Conservation (phyloP, 2,329 filamentous ascomycete species). For the Epichloe bromicola region DNA sequence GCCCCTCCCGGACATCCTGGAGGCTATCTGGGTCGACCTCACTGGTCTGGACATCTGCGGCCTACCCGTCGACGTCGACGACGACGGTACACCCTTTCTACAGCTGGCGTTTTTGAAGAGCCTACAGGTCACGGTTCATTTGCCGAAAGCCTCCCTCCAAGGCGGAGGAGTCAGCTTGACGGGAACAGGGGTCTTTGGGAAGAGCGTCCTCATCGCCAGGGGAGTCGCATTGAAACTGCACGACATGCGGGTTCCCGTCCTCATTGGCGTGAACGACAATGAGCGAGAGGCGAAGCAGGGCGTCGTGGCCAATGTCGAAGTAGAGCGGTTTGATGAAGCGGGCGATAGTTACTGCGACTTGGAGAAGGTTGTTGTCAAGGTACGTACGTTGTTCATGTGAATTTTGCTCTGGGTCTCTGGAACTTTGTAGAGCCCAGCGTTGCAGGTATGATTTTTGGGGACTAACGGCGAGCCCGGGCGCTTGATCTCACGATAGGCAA, state of each 20-base stretch:
- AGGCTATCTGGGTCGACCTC: slow-evolving; percentile 20
- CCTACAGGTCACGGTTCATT: slow-evolving; percentile 37
- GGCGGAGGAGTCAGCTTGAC: slow-evolving; percentile 46
- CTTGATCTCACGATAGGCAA: slow-evolving; percentile 24
- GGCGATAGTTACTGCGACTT: slow-evolving; percentile 40
- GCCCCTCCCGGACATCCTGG: slow-evolving; percentile 16
- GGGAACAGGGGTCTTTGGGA: slow-evolving; percentile 27
- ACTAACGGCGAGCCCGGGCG: neutral
- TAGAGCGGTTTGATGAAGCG: slow-evolving; percentile 37
- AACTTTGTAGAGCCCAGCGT: too few species aligned
- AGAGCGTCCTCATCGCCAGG: slow-evolving; percentile 12
- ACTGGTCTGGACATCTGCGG: slow-evolving; percentile 13
- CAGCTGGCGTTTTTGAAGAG: slow-evolving; percentile 24
- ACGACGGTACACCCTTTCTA: slow-evolving; percentile 16
- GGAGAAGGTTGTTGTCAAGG: slow-evolving; percentile 49
- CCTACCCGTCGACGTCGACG: neutral
- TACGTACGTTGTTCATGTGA: slow-evolving; percentile 24
- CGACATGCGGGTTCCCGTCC: slow-evolving; percentile 47
- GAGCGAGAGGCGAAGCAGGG: slow-evolving; percentile 56
- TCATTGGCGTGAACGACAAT: slow-evolving; percentile 62
- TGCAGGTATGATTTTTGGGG: neutral
- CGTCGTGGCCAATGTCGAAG: slow-evolving; percentile 47
- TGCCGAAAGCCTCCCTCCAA: slow-evolving; percentile 57
- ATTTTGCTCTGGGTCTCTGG: too few species aligned
- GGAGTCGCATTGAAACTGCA: slow-evolving; percentile 34